Percentiles rank a stretch among this genome's conserved stretches.
These are phyloP conservation scores for Lachnellula arida DNA, from an alignment of 2,329 filamentous ascomycete species.

Conservation along the genomic window DNA sequence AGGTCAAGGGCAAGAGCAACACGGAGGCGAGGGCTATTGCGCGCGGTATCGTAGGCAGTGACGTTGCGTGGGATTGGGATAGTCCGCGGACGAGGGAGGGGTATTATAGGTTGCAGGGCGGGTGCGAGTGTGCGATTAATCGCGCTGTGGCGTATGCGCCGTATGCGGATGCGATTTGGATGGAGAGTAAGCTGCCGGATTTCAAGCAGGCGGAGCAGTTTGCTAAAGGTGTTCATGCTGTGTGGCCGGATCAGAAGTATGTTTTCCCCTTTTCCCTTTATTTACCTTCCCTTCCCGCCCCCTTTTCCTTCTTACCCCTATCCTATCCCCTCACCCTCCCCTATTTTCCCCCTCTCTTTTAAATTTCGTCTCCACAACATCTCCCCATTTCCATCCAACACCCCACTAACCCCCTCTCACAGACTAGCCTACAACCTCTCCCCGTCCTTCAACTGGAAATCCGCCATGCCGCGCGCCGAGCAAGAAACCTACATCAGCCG, in stretches of 20 bases:
- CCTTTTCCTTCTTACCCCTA: no score
- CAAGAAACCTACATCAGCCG: slow-evolving; percentile 97
- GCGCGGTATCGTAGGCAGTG: slow-evolving; percentile 68
- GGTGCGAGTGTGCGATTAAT: slow-evolving; percentile 87
- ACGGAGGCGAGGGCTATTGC: slow-evolving; percentile 76
- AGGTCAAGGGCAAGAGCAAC: slow-evolving; percentile 80
- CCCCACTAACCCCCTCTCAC: slow-evolving; percentile 5
- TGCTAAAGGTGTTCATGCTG: slow-evolving; percentile 85
- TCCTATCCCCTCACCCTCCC: no score
- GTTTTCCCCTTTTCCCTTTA: slow-evolving; percentile 35
- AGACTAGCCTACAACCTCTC: slow-evolving; percentile 97
- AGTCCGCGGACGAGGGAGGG: slow-evolving; percentile 88
- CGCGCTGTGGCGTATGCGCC: slow-evolving; percentile 87
- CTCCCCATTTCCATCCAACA: background rate
- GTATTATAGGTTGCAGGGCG: slow-evolving; percentile 89
- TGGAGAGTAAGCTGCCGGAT: slow-evolving; percentile 97
- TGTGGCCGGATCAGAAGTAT: slow-evolving; percentile 94
- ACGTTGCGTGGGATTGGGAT: slow-evolving; percentile 94
- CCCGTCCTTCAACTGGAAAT: slow-evolving; percentile 99
- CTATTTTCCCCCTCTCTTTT: no score
- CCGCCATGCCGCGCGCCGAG: slow-evolving; percentile 84
- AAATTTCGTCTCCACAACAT: no score
- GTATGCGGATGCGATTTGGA: slow-evolving; percentile 96
- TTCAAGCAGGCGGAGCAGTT: slow-evolving; percentile 90
- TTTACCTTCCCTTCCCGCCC: background rate